Evolutionary conservation across 768 basidiomycete genomes (phyloP).

Genomic region (Clitopilus hobsonii): DNA sequence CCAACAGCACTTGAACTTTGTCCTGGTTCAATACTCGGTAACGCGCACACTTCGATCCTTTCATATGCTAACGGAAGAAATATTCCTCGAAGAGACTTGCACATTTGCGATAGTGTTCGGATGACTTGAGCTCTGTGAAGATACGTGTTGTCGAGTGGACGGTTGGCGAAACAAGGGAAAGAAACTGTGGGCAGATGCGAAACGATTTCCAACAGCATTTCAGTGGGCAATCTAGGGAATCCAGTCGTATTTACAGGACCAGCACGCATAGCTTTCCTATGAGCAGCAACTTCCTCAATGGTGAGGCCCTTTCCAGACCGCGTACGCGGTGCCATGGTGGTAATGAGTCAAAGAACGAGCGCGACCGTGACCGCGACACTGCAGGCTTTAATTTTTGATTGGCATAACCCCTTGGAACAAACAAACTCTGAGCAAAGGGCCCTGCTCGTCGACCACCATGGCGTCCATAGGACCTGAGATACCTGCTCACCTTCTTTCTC

Average conservation of each 20-base stretch:
- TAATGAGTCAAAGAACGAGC: too few species aligned
- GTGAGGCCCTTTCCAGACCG: neutral
- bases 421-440: too few species aligned
- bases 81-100: conserved; percentile 11
- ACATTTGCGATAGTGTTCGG: conserved; percentile 15
- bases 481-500: conserved; percentile 41
- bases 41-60: conserved; percentile 15
- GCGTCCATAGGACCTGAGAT: conserved; percentile 53
- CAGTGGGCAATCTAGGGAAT: conserved; percentile 15
- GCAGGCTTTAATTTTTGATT: too few species aligned
- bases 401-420: too few species aligned
- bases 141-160: neutral
- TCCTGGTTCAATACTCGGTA: neutral
- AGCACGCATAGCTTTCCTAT: conserved; percentile 3
- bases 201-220: conserved; percentile 20
- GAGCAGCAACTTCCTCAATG: neutral
- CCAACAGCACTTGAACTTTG: too few species aligned
- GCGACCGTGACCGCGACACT: too few species aligned
- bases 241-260: conserved; percentile 14
- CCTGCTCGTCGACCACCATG: conserved; percentile 25
- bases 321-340: neutral
- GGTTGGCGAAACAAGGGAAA: neutral
- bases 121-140: conserved; percentile 8
- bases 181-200: conserved; percentile 13
- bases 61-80: conserved; percentile 14